These are phyloP conservation scores for Fomitopsis serialis DNA, from an alignment of 768 basidiomycete species.

Conservation along the genomic window DNA sequence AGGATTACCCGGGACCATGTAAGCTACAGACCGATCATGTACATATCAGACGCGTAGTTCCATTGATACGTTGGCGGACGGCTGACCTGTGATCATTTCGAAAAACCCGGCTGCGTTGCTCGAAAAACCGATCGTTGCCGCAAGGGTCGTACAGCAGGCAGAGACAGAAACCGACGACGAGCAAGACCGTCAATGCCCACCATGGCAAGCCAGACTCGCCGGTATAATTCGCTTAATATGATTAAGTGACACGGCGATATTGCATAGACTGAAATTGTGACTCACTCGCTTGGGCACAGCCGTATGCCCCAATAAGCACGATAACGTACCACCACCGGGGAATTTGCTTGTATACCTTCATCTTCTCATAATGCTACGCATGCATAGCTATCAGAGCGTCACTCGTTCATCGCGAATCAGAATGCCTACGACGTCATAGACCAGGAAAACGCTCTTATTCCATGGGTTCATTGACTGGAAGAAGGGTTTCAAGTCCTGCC, in stretches of 20 bases:
- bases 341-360: constrained; percentile 42
- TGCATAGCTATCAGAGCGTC: too few species aligned
- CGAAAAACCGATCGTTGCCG: constrained; percentile 23
- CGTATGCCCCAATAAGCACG: constrained; percentile 37
- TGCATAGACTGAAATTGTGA: constrained; percentile 6
- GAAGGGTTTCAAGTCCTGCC: constrained; percentile 30
- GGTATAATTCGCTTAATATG: constrained; percentile 5
- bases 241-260: too few species aligned
- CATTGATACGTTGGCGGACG: too few species aligned
- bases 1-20: constrained; percentile 24
- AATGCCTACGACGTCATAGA: constrained; percentile 29
- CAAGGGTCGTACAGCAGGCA: constrained; percentile 50
- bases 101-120: constrained; percentile 23
- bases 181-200: constrained; percentile 43
- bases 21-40: too few species aligned
- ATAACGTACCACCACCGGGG: constrained; percentile 49
- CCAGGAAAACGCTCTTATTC: constrained; percentile 22
- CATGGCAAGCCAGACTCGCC: constrained; percentile 42
- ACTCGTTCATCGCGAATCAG: constrained; percentile 12
- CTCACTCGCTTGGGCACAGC: constrained; percentile 38
- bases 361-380: constrained; percentile 42
- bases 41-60: too few species aligned
- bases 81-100: constrained; percentile 22
- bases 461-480: constrained; percentile 28
- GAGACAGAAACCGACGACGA: constrained; percentile 46